A percentile compares a stretch with the other conserved stretches of the same genome.
Conservation (phyloP, 1,139 yeast species). For the Suhomyces bribrorum region DNA sequence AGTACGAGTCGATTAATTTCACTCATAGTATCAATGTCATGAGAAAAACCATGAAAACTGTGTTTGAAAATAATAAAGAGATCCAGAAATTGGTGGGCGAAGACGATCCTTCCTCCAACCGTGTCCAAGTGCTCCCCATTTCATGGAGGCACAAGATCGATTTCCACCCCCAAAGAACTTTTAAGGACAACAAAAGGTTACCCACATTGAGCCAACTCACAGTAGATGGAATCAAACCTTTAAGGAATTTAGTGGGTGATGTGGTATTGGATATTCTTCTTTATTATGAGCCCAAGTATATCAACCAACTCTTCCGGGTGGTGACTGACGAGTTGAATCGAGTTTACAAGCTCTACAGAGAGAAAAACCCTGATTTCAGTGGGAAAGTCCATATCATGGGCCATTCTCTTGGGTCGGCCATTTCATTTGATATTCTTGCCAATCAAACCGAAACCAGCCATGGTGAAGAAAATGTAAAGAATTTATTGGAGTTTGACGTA, state of each 20-base stretch:
- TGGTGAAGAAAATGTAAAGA: constrained; percentile 16
- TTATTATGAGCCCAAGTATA: constrained; percentile 77
- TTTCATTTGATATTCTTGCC: constrained; percentile 74
- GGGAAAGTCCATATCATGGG: constrained; percentile 86
- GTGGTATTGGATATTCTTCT: constrained; percentile 82
- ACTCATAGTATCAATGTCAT: constrained; percentile 79
- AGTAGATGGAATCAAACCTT: constrained; percentile 75
- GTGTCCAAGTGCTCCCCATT: constrained; percentile 75
- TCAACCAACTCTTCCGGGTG: constrained; percentile 59
- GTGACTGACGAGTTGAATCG: constrained; percentile 73
- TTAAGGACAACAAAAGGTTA: constrained; percentile 34
- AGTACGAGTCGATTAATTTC: constrained; percentile 80
- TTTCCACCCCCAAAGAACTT: constrained; percentile 51
- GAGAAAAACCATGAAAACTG: constrained; percentile 61
- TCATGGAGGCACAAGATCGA: constrained; percentile 75
- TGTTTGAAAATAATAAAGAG: constrained; percentile 49
- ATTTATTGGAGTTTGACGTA: constrained; percentile 64
- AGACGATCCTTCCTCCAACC: constrained; percentile 43
- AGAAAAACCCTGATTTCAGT: constrained; percentile 69
- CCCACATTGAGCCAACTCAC: constrained; percentile 75
- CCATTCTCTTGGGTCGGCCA: constrained; percentile 89
- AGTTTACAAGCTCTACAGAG: constrained; percentile 58
- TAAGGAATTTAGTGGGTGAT: constrained; percentile 80
- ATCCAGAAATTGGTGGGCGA: constrained; percentile 42
- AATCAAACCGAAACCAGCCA: constrained; percentile 41